A percentile compares a stretch with the other conserved stretches of the same genome.
These are phyloP conservation scores for Stagonosporopsis vannaccii DNA, from an alignment of 2,329 filamentous ascomycete species.

Conservation along the genomic window DNA sequence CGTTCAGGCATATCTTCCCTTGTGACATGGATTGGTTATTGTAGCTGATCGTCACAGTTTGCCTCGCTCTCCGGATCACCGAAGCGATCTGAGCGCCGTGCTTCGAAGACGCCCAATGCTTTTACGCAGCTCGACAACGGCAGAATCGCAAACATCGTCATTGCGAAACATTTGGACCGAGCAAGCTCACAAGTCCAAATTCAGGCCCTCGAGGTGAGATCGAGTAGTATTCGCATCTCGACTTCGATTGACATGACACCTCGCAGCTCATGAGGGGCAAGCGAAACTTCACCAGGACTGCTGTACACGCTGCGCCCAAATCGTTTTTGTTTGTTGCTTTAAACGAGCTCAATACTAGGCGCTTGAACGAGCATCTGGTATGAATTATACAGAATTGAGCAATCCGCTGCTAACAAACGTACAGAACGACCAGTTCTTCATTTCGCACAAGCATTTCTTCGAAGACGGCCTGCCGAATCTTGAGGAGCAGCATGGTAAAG, in stretches of 20 bases:
- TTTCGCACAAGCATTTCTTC: conserved; percentile 83
- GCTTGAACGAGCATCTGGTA: conserved; percentile 54
- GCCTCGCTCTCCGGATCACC: conserved; percentile 28
- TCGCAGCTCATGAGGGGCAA: conserved; percentile 78
- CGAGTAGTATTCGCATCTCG: not conserved
- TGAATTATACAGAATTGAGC: conserved; percentile 47
- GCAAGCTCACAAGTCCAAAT: conserved; percentile 81
- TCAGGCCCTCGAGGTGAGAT: conserved; percentile 68
- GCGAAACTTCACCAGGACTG: conserved; percentile 77
- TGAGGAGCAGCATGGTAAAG: conserved; percentile 61
- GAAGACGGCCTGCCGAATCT: conserved; percentile 77
- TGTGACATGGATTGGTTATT: not conserved
- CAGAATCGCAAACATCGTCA: conserved; percentile 79
- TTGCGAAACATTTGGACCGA: conserved; percentile 80
- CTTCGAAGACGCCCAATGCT: conserved; percentile 43
- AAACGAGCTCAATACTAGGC: conserved; percentile 54
- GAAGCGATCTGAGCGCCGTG: conserved; percentile 27
- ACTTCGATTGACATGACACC: conserved; percentile 13
- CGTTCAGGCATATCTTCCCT: not conserved
- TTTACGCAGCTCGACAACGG: conserved; percentile 55
- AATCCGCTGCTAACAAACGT: conserved; percentile 35
- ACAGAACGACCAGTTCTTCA: conserved; percentile 86
- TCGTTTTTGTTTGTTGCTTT: conserved; percentile 82
- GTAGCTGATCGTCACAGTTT: conserved; percentile 25
- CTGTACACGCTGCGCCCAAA: conserved; percentile 76